phyloP scores from a whole-genome alignment of 2,329 filamentous ascomycete species.

The Xylariaceae sp. region DNA sequence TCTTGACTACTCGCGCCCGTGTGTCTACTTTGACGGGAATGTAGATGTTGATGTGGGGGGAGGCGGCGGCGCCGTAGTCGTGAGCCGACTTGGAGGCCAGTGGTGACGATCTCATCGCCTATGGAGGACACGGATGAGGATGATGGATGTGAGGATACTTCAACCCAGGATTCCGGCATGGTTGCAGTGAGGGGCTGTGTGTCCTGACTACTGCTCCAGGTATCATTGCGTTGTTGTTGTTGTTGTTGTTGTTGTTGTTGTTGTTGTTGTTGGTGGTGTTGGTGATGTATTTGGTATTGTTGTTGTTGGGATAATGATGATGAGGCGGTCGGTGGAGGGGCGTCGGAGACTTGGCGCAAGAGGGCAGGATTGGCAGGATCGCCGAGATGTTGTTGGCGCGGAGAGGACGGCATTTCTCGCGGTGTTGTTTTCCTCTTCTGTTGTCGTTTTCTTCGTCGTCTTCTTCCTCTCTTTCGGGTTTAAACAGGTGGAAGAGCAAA shows the following conservation, averaged over 20 bases:
- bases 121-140: slow-evolving; percentile 87
- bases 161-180: slow-evolving; percentile 93
- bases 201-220: slow-evolving; percentile 18
- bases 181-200: slow-evolving; percentile 22
- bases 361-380: too few species aligned
- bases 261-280: background rate
- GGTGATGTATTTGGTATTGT: background rate
- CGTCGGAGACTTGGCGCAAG: too few species aligned
- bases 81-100: slow-evolving; percentile 72
- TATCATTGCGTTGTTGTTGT: slow-evolving; percentile 27
- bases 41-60: slow-evolving; percentile 37
- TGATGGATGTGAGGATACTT: slow-evolving; percentile 87
- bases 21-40: slow-evolving; percentile 21
- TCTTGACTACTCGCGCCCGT: slow-evolving; percentile 71
- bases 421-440: too few species aligned
- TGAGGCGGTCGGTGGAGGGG: too few species aligned
- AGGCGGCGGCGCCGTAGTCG: slow-evolving; percentile 59
- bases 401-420: too few species aligned
- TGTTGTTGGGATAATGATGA: too few species aligned
- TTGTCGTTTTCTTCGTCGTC: too few species aligned
- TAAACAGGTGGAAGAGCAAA: too few species aligned
- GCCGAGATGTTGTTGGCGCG: too few species aligned
- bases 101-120: slow-evolving; percentile 85
- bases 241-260: slow-evolving; percentile 6
- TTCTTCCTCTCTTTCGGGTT: too few species aligned